Evolutionary conservation across 2,329 filamentous ascomycete genomes (phyloP).

Genomic region (Sporothrix pallida): DNA sequence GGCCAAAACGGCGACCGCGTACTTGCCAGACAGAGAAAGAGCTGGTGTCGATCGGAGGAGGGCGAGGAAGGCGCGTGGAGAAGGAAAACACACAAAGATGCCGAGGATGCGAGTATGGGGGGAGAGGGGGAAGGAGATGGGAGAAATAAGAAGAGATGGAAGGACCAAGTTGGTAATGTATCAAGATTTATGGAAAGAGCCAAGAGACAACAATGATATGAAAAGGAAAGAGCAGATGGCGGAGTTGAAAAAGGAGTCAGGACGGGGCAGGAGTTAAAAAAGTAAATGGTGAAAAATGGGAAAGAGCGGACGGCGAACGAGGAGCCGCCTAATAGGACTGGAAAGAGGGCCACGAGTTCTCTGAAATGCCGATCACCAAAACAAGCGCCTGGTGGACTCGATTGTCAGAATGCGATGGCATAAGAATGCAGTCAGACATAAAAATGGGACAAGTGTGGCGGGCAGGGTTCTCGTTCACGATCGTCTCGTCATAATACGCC

Average conservation of each 20-base stretch:
- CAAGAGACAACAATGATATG: conserved; percentile 6
- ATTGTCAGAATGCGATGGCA: neutral
- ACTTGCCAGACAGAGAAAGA: conserved; percentile 15
- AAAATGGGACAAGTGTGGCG: neutral
- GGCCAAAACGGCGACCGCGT: conserved; percentile 7
- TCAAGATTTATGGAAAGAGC: conserved; percentile 1
- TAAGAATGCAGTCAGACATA: conserved; percentile 4
- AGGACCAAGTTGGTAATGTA: neutral
- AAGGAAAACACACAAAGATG: neutral
- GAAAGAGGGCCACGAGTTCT: neutral
- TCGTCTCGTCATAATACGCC: conserved; percentile 1
- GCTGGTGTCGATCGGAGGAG: conserved; percentile 11
- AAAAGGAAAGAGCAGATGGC: conserved; percentile 10
- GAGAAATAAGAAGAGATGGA: neutral
- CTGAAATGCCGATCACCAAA: conserved; percentile 23
- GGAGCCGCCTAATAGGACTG: neutral
- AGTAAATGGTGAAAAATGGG: conserved; percentile 5
- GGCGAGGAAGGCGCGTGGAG: conserved; percentile 2
- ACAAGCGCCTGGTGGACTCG: neutral
- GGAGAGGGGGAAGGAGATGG: neutral
- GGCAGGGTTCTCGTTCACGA: conserved; percentile 8
- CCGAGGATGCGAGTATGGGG: conserved; percentile 18
- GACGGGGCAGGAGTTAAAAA: conserved; percentile 10
- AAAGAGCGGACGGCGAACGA: neutral
- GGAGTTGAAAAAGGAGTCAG: neutral